These are phyloP conservation scores for Trichoderma atroviride DNA, from an alignment of 2,329 filamentous ascomycete species.

Conservation along the genomic window DNA sequence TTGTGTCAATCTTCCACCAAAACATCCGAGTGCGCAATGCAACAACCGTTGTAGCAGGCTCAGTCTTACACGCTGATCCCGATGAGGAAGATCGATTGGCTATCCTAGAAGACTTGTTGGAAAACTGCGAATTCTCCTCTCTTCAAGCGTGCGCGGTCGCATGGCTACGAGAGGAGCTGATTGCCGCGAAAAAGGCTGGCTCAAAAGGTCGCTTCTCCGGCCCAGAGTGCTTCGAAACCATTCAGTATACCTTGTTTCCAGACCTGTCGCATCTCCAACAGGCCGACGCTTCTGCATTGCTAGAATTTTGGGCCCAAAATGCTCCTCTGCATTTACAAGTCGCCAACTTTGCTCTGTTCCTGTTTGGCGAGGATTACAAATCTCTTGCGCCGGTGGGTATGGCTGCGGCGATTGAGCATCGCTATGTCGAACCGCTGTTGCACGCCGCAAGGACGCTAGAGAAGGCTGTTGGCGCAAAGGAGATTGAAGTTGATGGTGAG, in stretches of 20 bases:
- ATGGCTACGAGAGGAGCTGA: constrained; percentile 66
- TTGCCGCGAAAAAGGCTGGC: constrained; percentile 45
- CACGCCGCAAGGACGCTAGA: constrained; percentile 45
- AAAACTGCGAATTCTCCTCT: constrained; percentile 65
- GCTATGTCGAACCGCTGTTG: constrained; percentile 59
- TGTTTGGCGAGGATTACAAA: constrained; percentile 51
- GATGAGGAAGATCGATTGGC: constrained; percentile 60
- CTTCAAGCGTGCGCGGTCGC: constrained; percentile 65
- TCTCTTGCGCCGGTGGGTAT: constrained; percentile 59
- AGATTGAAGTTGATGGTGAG: constrained; percentile 38
- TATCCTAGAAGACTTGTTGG: constrained; percentile 66
- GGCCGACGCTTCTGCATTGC: constrained; percentile 46
- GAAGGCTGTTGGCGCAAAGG: constrained; percentile 38
- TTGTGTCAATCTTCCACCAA: constrained; percentile 61
- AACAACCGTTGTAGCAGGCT: constrained; percentile 55
- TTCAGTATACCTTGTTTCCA: constrained; percentile 66
- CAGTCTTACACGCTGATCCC: constrained; percentile 60
- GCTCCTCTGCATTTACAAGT: constrained; percentile 60
- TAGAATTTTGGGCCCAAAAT: constrained; percentile 57
- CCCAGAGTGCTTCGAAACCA: constrained; percentile 58
- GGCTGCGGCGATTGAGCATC: constrained; percentile 59
- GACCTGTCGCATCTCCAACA: constrained; percentile 53
- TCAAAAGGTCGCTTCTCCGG: constrained; percentile 50
- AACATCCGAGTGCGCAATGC: constrained; percentile 58
- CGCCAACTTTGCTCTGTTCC: constrained; percentile 62